A percentile compares a stretch with the other conserved stretches of the same genome.
Evolutionary conservation across 2,329 filamentous ascomycete genomes (phyloP).

Genomic region (Nothopassalora personata): DNA sequence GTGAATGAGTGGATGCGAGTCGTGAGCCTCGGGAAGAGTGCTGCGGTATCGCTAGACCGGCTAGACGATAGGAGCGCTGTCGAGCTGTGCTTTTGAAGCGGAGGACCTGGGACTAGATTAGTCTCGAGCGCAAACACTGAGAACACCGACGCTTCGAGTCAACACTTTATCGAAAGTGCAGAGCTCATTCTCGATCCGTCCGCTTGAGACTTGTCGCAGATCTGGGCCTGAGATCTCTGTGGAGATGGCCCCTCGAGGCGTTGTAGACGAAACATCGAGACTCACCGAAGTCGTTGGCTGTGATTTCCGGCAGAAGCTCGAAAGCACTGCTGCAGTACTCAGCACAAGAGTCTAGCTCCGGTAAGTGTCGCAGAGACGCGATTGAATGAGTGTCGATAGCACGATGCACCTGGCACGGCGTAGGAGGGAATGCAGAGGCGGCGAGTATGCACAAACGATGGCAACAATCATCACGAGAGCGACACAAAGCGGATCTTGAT

Average conservation of each 20-base stretch:
- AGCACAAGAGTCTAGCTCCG: conserved; percentile 22
- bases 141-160: neutral
- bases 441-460: conserved; percentile 8
- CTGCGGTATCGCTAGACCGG: conserved; percentile 21
- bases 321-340: conserved; percentile 14
- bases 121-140: neutral
- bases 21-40: conserved; percentile 14
- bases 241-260: neutral
- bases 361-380: conserved; percentile 21
- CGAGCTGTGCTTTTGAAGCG: neutral
- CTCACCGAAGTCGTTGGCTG: conserved; percentile 12
- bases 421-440: neutral
- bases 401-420: conserved; percentile 23
- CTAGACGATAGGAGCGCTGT: conserved; percentile 14
- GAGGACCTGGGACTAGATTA: neutral
- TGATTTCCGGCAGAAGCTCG: conserved; percentile 4
- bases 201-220: conserved; percentile 8
- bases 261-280: neutral
- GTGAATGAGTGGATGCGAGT: conserved; percentile 19
- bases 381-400: conserved; percentile 16
- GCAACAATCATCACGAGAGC: neutral
- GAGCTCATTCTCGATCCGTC: neutral
- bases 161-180: neutral
- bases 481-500: conserved; percentile 7
- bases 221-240: neutral